Evolutionary conservation across 116 monocot genomes (phyloP).

Genomic region (Cymodocea nodosa): DNA sequence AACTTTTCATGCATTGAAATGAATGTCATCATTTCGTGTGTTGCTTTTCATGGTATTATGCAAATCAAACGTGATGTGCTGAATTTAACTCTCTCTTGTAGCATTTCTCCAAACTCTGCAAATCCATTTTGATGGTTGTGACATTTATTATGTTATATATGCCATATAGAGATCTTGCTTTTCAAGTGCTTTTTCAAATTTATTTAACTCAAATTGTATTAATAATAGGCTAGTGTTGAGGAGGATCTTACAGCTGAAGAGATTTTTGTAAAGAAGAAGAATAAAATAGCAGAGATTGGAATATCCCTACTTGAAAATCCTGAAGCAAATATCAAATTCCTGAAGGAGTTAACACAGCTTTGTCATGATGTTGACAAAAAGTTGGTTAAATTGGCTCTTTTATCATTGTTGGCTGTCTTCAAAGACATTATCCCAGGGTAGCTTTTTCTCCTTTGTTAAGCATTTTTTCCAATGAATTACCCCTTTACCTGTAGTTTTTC

Average conservation of each 20-base stretch:
- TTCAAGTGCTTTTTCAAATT: not conserved
- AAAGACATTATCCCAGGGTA: conserved; percentile 97
- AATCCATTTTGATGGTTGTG: no score
- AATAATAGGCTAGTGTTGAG: conserved; percentile 55
- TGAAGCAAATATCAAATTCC: conserved; percentile 59
- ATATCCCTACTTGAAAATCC: conserved; percentile 67
- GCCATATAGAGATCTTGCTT: no score
- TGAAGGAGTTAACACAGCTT: conserved; percentile 70
- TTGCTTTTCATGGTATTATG: no score
- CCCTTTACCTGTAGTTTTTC: not conserved
- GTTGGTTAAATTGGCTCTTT: conserved; percentile 57
- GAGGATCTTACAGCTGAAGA: conserved; percentile 85
- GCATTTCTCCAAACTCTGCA: no score
- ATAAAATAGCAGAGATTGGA: conserved; percentile 77
- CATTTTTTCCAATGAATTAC: not conserved
- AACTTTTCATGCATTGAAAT: no score
- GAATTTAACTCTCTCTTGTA: no score
- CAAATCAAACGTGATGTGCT: no score
- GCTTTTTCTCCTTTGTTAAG: not conserved
- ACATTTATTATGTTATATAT: no score
- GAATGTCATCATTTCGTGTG: no score
- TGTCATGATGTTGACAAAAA: conserved; percentile 58
- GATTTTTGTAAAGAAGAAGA: conserved; percentile 58
- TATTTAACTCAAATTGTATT: conserved; percentile 1
- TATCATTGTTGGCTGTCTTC: conserved; percentile 84